These are phyloP conservation scores for Tricholoma sp. DNA, from an alignment of 768 basidiomycete species.

Conservation along the genomic window DNA sequence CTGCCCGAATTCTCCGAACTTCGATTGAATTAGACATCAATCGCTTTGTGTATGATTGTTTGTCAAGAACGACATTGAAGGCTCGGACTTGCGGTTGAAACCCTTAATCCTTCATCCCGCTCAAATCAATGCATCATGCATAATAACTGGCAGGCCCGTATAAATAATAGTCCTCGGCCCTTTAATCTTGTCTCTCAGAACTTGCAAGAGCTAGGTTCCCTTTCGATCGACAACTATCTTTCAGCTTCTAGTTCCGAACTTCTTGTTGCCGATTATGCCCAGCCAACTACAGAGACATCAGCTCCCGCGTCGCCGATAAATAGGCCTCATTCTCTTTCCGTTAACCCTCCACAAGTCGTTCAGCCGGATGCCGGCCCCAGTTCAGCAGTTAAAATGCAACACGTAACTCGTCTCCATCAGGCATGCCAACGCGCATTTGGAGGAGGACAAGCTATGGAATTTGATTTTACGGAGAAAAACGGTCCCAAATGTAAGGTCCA, in stretches of 20 bases:
- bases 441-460: slow-evolving; percentile 35
- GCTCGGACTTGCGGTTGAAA: too few species aligned
- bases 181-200: slow-evolving; percentile 22
- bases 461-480: slow-evolving; percentile 41
- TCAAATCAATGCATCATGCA: background rate
- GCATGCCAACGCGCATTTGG: slow-evolving; percentile 39
- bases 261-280: background rate
- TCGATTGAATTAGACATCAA: too few species aligned
- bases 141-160: background rate
- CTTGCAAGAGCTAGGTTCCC: slow-evolving; percentile 21
- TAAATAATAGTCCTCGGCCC: slow-evolving; percentile 5
- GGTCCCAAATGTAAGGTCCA: slow-evolving; percentile 28
- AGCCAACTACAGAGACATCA: background rate
- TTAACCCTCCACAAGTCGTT: background rate
- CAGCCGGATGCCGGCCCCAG: background rate
- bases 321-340: background rate
- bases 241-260: background rate
- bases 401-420: slow-evolving; percentile 35
- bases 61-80: too few species aligned
- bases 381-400: slow-evolving; percentile 8
- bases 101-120: too few species aligned
- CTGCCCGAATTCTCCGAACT: too few species aligned
- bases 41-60: too few species aligned
- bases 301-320: background rate
- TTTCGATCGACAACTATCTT: slow-evolving; percentile 23